Base-by-base conservation (phyloP, 2,329 filamentous ascomycete genomes). In the Tolypocladium amazonense region DNA sequence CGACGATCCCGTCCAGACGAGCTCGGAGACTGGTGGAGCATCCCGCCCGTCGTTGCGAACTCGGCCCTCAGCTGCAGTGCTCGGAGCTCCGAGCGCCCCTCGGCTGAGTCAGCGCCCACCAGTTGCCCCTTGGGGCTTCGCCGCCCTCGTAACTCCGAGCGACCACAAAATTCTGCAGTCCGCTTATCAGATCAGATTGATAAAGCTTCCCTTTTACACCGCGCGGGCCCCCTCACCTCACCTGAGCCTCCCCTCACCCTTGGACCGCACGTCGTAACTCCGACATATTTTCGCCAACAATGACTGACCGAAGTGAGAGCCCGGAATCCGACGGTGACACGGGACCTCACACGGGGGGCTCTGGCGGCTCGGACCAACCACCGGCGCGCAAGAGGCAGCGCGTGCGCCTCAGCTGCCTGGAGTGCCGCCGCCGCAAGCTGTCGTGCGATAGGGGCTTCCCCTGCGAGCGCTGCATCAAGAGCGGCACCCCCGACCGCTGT, bases 381-480 rank as follows among this genome's bases (percentile, higher is more conserved):
- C 73, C 73, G 52, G 72, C 81, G 12, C 76, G 82, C 62, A 86
- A 86, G 72, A 74, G 83, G 38, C 83, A 85, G 73, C 77, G 83
- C 43, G 80, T 85, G 54, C 76, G 83, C 20, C 76, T 86, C 52
- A 84, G 81, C 56, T 86, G 83, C 63, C 76, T 85, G 50, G 82
- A 85, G 65, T 86, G 83, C 65, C 80, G 83, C 50, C 77, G 82
- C 58, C 76, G 83, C 59, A 86, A 86, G 73, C 75, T 85, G 43
- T 85, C 82, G 33, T 86, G 83, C 69, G 83, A 85, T 70, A 76
- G 83, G 62, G 82, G 83, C 68, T 78, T 84, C 65, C 83, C 83
- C 30, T 86, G 83, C 67, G 81, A 84, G 70, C 79, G 83, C 55
- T 86, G 83, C 70, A 77, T 85, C 70, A 85, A 84, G 72, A 84